Evolutionary conservation across 192 early-diverging fungal species (phyloP), one percentile per base, ranked within the genome.

Genomic region (Backusella australiensis): DNA sequence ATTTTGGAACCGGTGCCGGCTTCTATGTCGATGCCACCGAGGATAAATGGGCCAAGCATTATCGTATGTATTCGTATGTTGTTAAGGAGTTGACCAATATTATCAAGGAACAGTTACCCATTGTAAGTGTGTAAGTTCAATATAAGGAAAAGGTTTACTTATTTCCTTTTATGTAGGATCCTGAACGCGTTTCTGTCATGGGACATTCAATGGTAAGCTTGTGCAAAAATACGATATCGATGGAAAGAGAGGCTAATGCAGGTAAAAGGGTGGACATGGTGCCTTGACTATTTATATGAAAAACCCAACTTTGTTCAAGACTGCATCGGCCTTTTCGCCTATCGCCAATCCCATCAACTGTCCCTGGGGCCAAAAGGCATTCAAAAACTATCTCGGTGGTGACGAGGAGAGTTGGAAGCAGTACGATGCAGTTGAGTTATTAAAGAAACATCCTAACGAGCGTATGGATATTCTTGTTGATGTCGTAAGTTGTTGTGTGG

Each of bases 61-160:
- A 94, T 81, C 83, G 88, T 41, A 97, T 97, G 96, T 93, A 94
- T 81, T 87, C 91, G 11, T 96, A 96, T 80, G 84, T 95, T 69
- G 89, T 88, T 46, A 78, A 85, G 53, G 96, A 97, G 79, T 85
- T 97, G 21, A 88, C 87, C 34, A 79, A 84, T 34, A 73, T 95
- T 19, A 67, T 95, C 17, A 79, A 78, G 23, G 72, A 83, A 41
- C 78, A 82, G 74, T 81, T 94, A 19, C 85, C 87, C 9, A 87
- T 96, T 44, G 91, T 89, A 85, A 81, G 86, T 69, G 15, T 44
- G n/a, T 73, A 17, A 46, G 19, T n/a, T 21, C 8, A 9, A 59
- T 71, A 39, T 19, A 36, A n/a, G 19, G 8, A 1, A 14, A 52
- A 44, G 49, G 6, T 3, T 36, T 39, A 11, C 6, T 4, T 15